Conservation (phyloP, 2,329 filamentous ascomycete genomes). For the Sporothrix pallida region DNA sequence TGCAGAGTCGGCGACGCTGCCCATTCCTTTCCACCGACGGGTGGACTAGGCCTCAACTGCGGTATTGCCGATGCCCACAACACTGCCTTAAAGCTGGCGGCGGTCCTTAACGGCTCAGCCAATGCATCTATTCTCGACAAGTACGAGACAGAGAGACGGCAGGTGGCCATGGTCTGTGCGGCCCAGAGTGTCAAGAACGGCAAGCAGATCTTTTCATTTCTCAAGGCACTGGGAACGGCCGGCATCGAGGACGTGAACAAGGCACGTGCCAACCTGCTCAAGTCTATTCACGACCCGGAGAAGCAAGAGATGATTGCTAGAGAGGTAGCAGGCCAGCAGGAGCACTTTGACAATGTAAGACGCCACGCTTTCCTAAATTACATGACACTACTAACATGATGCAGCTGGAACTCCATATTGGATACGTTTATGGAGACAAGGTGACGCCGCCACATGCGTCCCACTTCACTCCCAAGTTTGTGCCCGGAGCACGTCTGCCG, state of each 20-base stretch:
- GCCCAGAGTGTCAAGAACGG: constrained; percentile 2
- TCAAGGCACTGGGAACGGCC: neutral
- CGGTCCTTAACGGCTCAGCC: neutral
- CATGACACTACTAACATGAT: too few relatives aligned
- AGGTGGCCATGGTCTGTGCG: neutral
- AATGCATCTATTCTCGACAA: neutral
- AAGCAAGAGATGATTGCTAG: constrained; percentile 3
- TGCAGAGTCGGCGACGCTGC: neutral
- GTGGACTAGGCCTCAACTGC: neutral
- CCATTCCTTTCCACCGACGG: neutral
- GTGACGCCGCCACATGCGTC: neutral
- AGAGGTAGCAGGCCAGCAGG: neutral
- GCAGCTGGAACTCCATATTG: neutral
- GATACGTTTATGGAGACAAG: neutral
- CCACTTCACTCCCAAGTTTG: neutral
- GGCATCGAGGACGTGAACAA: neutral
- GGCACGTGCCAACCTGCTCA: neutral
- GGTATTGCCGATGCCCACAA: neutral
- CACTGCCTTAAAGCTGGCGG: neutral
- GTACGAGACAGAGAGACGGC: neutral
- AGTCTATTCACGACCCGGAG: neutral
- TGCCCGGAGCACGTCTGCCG: neutral
- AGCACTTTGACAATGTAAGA: neutral
- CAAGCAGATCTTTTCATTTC: neutral
- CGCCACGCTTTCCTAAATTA: neutral